Evolutionary conservation across 2,329 filamentous ascomycete species (phyloP), one percentile per base, ranked within the genome.

Genomic region (Aspergillus sp.): DNA sequence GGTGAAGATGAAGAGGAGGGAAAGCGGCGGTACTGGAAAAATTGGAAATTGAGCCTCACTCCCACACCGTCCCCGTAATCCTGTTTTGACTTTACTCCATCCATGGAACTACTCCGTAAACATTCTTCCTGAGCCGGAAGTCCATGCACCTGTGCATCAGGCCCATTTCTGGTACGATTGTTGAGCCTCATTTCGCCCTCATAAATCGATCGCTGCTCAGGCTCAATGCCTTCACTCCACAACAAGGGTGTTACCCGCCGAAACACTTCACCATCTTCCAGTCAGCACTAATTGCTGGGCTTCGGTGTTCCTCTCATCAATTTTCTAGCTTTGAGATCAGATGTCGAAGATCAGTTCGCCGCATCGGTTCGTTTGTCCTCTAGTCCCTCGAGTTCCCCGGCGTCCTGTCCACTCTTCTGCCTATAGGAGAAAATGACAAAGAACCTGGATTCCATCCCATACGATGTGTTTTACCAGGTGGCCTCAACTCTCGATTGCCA

Each of bases 391-490:
- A 27, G 46, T 51, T 44, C 35, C 51, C 24, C 55, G 41, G 50
- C 50, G 44, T 7, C 47, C 50, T 11, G 19, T 52, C 37, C 52
- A 17, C 44, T 50, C 15, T 47, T 40, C 55, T 60, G 62, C 66
- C 63, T 61, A 68, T 67, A 63, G 53, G 46, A 52, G 52, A 59
- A 54, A 44, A 61, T 58, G 55, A 60, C 59, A 58, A 63, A 55
- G 57, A 68, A 64, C 52, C 68, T 83, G 44, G 75, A 80, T 58
- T 63, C 66, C 31, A 71, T 90, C 12, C 87, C 88, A 0, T 86
- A 84, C 66, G 88, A 90, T 71, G 77, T 90, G n/a, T 73, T 89
- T 27, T 82, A 83, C 50, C 79, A 83, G 52, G 81, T 90, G 52
- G 78, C 82, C 7, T 75, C 76, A 6, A 73, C 78, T 55, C 77